A percentile compares a stretch with the other conserved stretches of the same genome.
phyloP scores from a whole-genome alignment of 208 protist species.

The Acanthamoeba quina region DNA sequence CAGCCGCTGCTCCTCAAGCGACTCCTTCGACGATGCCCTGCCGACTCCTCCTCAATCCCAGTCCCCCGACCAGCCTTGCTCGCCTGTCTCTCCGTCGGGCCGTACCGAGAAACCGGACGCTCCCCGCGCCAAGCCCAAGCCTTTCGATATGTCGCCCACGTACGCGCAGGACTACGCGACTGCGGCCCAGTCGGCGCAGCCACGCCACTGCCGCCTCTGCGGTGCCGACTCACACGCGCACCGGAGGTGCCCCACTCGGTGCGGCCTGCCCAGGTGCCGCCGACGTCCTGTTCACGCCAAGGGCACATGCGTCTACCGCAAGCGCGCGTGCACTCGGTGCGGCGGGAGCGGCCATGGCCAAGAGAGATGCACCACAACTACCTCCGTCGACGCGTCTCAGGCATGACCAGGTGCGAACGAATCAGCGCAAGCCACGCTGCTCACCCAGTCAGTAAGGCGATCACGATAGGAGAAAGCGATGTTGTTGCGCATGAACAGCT shows the following conservation, averaged over 20 bases:
- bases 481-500: too few species aligned
- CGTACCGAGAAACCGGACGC: too few species aligned
- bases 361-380: neutral
- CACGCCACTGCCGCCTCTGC: neutral
- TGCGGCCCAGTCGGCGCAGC: neutral
- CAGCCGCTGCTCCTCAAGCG: too few species aligned
- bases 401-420: too few species aligned
- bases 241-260: neutral
- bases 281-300: neutral
- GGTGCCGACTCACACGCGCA: neutral
- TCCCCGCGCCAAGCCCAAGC: neutral
- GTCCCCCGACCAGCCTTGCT: too few species aligned
- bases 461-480: too few species aligned
- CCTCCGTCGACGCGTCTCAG: neutral
- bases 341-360: neutral
- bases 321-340: neutral
- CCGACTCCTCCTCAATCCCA: too few species aligned
- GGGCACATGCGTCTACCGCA: conserved; percentile 22
- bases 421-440: too few species aligned
- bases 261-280: neutral
- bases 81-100: too few species aligned
- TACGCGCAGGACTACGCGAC: neutral
- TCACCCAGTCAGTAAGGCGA: too few species aligned
- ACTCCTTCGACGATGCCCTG: too few species aligned
- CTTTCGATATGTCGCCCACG: neutral